These are phyloP conservation scores for Venturia aucupariae DNA, from an alignment of 2,329 filamentous ascomycete species.

Conservation along the genomic window DNA sequence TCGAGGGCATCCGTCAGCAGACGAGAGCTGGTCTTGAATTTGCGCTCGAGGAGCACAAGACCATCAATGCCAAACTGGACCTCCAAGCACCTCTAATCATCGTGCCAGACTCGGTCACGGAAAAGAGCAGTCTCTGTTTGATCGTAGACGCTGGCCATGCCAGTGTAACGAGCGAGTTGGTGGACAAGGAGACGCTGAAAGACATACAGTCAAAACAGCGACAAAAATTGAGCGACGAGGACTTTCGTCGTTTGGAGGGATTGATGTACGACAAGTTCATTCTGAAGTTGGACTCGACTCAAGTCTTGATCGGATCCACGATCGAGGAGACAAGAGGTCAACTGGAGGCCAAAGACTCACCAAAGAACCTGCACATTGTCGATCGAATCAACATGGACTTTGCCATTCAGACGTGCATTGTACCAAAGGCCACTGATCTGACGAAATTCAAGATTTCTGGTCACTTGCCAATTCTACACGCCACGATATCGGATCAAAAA, in stretches of 20 bases:
- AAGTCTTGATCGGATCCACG: slow-evolving; percentile 88
- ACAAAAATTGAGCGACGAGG: slow-evolving; percentile 77
- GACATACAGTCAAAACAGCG: slow-evolving; percentile 88
- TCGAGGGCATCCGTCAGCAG: slow-evolving; percentile 89
- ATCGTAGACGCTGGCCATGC: slow-evolving; percentile 96
- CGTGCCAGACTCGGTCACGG: slow-evolving; percentile 83
- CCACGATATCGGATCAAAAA: slow-evolving; percentile 84
- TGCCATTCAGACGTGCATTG: slow-evolving; percentile 86
- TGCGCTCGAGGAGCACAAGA: slow-evolving; percentile 94
- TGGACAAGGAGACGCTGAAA: slow-evolving; percentile 81
- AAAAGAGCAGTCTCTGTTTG: slow-evolving; percentile 70
- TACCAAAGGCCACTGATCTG: slow-evolving; percentile 90
- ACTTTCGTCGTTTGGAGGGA: slow-evolving; percentile 78
- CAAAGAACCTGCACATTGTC: slow-evolving; percentile 75
- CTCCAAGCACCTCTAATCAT: slow-evolving; percentile 95
- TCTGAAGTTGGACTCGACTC: slow-evolving; percentile 86
- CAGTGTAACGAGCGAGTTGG: slow-evolving; percentile 85
- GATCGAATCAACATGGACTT: slow-evolving; percentile 98
- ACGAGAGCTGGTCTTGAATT: slow-evolving; percentile 94
- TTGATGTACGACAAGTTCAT: slow-evolving; percentile 98
- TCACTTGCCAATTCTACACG: slow-evolving; percentile 84
- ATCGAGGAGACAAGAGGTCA: slow-evolving; percentile 84
- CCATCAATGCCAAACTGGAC: slow-evolving; percentile 90
- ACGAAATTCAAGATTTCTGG: slow-evolving; percentile 88
- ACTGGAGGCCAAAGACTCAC: slow-evolving; percentile 57